Conservation (phyloP, 2,329 filamentous ascomycete species). For the Trichoderma endophyticum region DNA sequence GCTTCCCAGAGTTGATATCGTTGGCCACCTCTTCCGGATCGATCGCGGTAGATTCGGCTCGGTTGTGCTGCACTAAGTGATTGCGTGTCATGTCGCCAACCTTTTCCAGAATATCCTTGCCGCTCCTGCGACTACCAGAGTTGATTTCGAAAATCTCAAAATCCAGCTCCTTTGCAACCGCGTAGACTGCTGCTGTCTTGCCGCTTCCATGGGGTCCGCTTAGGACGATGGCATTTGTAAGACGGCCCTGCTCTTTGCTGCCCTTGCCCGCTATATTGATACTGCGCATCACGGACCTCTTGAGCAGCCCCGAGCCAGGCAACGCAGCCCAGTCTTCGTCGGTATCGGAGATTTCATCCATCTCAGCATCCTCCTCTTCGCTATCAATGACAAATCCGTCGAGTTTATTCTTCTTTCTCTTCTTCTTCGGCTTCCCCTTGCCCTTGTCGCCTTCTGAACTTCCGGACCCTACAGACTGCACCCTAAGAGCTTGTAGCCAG, state of each 20-base stretch:
- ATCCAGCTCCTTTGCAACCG: slow-evolving; percentile 83
- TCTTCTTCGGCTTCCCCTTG: slow-evolving; percentile 51
- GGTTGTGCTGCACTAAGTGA: slow-evolving; percentile 69
- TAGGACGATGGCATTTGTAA: slow-evolving; percentile 77
- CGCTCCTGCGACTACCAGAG: slow-evolving; percentile 74
- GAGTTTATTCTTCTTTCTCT: slow-evolving; percentile 68
- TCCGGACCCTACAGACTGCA: slow-evolving; percentile 71
- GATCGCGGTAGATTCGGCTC: slow-evolving; percentile 30
- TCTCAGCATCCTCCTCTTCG: slow-evolving; percentile 67
- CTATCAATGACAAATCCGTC: slow-evolving; percentile 78
- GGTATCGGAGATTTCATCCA: slow-evolving; percentile 65
- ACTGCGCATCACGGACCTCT: slow-evolving; percentile 54
- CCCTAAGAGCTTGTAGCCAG: slow-evolving; percentile 75
- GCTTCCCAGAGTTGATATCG: slow-evolving; percentile 65
- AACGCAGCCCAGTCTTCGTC: slow-evolving; percentile 49
- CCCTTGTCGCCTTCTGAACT: slow-evolving; percentile 32
- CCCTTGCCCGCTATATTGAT: slow-evolving; percentile 35
- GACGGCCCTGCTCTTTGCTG: slow-evolving; percentile 44
- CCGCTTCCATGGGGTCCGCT: slow-evolving; percentile 88
- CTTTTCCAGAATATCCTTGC: slow-evolving; percentile 84
- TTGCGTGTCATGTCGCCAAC: slow-evolving; percentile 98
- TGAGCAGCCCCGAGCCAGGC: slow-evolving; percentile 35
- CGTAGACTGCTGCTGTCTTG: slow-evolving; percentile 90
- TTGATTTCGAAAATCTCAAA: slow-evolving; percentile 98
- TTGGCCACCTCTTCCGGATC: slow-evolving; percentile 34